Conservation (phyloP, 805 yeast species). For the Priceomyces fermenticarens region DNA sequence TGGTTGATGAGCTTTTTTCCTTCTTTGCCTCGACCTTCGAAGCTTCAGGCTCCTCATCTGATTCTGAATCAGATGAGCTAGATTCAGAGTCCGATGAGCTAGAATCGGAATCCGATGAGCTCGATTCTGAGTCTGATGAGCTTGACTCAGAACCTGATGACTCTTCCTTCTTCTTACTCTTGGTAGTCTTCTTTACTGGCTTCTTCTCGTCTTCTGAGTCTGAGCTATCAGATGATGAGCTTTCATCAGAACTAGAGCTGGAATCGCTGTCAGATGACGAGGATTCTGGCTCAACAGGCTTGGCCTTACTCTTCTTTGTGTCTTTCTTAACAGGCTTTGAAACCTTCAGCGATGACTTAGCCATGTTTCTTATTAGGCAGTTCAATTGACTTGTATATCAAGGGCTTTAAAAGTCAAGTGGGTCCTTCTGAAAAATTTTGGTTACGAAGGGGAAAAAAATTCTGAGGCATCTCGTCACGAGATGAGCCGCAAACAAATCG, state of each 20-base stretch:
- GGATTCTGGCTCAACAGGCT: slow-evolving; percentile 19
- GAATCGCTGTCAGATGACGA: slow-evolving; percentile 16
- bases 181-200: slow-evolving; percentile 16
- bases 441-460: slow-evolving; percentile 1
- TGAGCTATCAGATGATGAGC: slow-evolving; percentile 11
- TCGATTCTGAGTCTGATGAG: slow-evolving; percentile 16
- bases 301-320: slow-evolving; percentile 15
- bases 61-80: slow-evolving; percentile 9
- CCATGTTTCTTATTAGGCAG: slow-evolving; percentile 25
- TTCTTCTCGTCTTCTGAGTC: slow-evolving; percentile 23
- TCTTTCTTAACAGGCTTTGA: slow-evolving; percentile 25
- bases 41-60: slow-evolving; percentile 22
- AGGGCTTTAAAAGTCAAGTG: slow-evolving; percentile 2
- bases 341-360: slow-evolving; percentile 33
- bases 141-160: slow-evolving; percentile 19
- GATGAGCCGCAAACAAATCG: neutral
- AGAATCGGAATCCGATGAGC: slow-evolving; percentile 19
- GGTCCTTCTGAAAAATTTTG: slow-evolving; percentile 8
- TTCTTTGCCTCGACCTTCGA: slow-evolving; percentile 14
- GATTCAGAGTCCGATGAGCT: slow-evolving; percentile 25
- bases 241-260: slow-evolving; percentile 18
- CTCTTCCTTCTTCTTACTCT: slow-evolving; percentile 19
- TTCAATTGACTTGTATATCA: neutral
- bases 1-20: slow-evolving; percentile 10
- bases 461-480: slow-evolving; percentile 5